Evolutionary conservation across 1,139 yeast species (phyloP), one percentile per base, ranked within the genome.

Genomic region (Magnusiomyces ingens): DNA sequence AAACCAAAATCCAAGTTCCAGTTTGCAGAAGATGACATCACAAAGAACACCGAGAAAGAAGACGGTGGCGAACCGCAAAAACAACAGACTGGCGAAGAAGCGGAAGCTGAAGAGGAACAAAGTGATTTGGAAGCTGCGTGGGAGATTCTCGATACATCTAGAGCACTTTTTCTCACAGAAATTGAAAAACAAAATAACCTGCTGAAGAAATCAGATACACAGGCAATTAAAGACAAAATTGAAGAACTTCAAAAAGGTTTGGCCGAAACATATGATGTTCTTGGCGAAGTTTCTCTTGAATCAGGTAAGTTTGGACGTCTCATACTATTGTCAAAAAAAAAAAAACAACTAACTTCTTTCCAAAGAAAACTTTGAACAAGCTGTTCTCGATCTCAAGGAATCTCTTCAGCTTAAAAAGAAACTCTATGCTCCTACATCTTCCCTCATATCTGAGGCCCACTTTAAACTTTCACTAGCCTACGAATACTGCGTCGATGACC

Each of bases 261-360:
- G 36, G 82, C 94, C 0, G 94, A 88, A 56, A 80, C 85, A 0
- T 85, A 82, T 64, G 94, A 86, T 64, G 69, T 91, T 8, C 74
- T 90, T 19, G 98, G 98, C 21, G 98, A 93, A 66, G 86, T 91
- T 5, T 85, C 95, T 0, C 72, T 90, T 44, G 97, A 90, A 65
- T 82, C 91, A 36, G 40, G 40, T 1, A 91, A 62, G 60, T 54
- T 15, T 56, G 49, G 5, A 36, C 40, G 4, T 6, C 12, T 19
- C 6, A 10, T 11, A 11, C 49, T 21, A 35, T 17, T 11, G n/a
- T n/a, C n/a, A n/a, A n/a, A n/a, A n/a, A 17, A 43, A n/a, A 6
- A 13, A 21, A n/a, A 18, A 43, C n/a, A 6, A 36, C 40, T 36
- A 36, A 36, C 40, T 3, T 36, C 5, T 13, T 36, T 12, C n/a